Base-by-base conservation (phyloP, 2,329 filamentous ascomycete species). In the Cercospora beticola region DNA sequence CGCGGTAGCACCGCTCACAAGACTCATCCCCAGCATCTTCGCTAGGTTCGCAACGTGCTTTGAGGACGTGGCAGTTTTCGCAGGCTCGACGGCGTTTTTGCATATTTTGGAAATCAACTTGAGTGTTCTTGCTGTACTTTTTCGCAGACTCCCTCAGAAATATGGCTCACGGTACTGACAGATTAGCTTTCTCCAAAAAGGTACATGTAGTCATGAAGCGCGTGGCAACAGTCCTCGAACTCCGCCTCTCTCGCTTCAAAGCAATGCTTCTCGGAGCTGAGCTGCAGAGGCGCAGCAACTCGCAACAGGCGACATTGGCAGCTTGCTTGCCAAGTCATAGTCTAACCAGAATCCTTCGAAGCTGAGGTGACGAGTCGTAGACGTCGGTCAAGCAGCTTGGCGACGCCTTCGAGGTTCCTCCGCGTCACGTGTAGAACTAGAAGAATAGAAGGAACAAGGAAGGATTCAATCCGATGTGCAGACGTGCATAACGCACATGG, bases 11-110 rank as follows among this genome's bases (percentile, higher is more conserved):
- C 10, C 68, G 64, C 23, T 67, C 64, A 36, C 68, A 69, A 2
- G 30, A 18, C 5, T 49, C 36, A 5, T 67, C 64, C 8, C 30
- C 26, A 18, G 31, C 56, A 23, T 64, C 61, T 26, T 64, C 43
- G 31, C 64, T 64, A 4, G 59, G 60, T n/a, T 69, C 61, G 36
- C 64, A 67, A 8, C 64, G 64, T 18, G 52, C 64, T 58, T 69
- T 69, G 14, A 69, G 64, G 2, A 69, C 64, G 21, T 67, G 65
- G 64, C 68, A 69, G 31, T 56, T 60, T 49, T 67, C 61, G 65
- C 68, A 69, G 5, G 68, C 68, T 46, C 65, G 52, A 54, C 68
- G 68, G 12, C 68, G 68, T 18, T 30, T 54, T 28, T 52, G 30
- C 64, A 67, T 63, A 14, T 16, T 30, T 52, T 33, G 6, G 1